Base-by-base conservation (phyloP, 306 rosid species). In the Corylus americana region DNA sequence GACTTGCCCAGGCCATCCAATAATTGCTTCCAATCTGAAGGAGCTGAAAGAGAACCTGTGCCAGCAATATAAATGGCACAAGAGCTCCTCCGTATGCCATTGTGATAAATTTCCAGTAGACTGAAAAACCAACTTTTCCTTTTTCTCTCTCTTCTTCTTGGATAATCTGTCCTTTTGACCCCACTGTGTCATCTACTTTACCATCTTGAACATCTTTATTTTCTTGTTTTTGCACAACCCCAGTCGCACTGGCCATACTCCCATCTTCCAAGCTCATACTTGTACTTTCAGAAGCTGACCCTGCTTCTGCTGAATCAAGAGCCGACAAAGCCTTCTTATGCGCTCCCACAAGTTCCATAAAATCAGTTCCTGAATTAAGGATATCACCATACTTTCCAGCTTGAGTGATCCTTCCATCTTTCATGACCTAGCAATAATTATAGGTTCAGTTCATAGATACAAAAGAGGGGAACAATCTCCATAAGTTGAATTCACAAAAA, bases 1-100 rank as follows among this genome's bases (percentile, higher is more conserved):
- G 97, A 84, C 91, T 86, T 45, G 97, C 97, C 97, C 93, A 94
- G 68, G 95, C 92, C 92, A 92, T 94, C 97, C 97, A 94, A 78
- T 92, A 94, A 79, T 92, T 90, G 87, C 97, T 92, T 80, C 90
- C 97, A 78, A 94, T 91, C 88, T 92, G 98, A 83, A 92, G 88
- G 74, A 72, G 12, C 84, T 92, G 94, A 79, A 91, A 91, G 44
- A 94, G 81, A 83, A 84, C 77, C 73, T 90, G 90, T 62, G 86
- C 85, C 67, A 94, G 82, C 80, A 94, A 78, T 82, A 94, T 82
- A 71, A 94, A 76, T 4, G 97, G 98, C 69, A 88, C 94, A 29
- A 94, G 94, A 74, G 90, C 90, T 79, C 97, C 98, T 81, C 94
- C 89, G 57, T 90, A 91, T 5, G 97, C 92, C 27, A 89, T 85